Evolutionary conservation across 2,329 filamentous ascomycete species (phyloP).

Genomic region (Paecilomyces sp.): DNA sequence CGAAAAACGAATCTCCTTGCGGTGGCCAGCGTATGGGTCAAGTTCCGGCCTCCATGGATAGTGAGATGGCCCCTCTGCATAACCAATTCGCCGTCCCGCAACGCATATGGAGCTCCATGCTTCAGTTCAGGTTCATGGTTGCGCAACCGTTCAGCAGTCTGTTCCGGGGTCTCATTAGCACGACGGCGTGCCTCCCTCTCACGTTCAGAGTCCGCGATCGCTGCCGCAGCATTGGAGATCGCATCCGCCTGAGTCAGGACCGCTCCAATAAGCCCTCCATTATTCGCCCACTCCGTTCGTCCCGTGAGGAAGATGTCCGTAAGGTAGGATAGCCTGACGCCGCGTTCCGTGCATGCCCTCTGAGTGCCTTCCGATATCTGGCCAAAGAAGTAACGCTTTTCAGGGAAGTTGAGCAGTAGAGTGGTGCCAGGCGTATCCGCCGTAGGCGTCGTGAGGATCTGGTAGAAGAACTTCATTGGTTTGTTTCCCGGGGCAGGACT

Average conservation of each 20-base stretch:
- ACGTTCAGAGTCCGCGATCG: constrained; percentile 34
- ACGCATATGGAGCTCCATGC: constrained; percentile 18
- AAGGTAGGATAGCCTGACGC: constrained; percentile 56
- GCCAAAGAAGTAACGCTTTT: constrained; percentile 78
- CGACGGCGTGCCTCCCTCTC: constrained; percentile 27
- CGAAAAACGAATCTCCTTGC: constrained; percentile 79
- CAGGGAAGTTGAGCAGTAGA: constrained; percentile 71
- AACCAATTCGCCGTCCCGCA: constrained; percentile 15
- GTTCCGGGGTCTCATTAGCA: constrained; percentile 11
- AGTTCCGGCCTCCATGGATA: constrained; percentile 75
- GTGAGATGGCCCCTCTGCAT: constrained; percentile 40
- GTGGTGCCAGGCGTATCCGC: constrained; percentile 79
- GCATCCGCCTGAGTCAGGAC: constrained; percentile 76
- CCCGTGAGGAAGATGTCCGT: constrained; percentile 80
- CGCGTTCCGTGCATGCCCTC: constrained; percentile 64
- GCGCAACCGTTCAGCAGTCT: constrained; percentile 1
- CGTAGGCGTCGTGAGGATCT: constrained; percentile 75
- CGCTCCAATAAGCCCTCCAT: constrained; percentile 77
- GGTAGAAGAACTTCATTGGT: constrained; percentile 65
- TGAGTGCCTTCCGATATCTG: constrained; percentile 79
- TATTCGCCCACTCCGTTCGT: constrained; percentile 63
- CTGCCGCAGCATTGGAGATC: constrained; percentile 40
- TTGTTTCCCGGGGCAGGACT: constrained; percentile 1
- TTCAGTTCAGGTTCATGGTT: background rate
- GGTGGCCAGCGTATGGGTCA: constrained; percentile 74